Percentiles rank a stretch among this genome's conserved stretches.
Conservation (phyloP, 768 basidiomycete species). For the Stropharia rugosoannulata region DNA sequence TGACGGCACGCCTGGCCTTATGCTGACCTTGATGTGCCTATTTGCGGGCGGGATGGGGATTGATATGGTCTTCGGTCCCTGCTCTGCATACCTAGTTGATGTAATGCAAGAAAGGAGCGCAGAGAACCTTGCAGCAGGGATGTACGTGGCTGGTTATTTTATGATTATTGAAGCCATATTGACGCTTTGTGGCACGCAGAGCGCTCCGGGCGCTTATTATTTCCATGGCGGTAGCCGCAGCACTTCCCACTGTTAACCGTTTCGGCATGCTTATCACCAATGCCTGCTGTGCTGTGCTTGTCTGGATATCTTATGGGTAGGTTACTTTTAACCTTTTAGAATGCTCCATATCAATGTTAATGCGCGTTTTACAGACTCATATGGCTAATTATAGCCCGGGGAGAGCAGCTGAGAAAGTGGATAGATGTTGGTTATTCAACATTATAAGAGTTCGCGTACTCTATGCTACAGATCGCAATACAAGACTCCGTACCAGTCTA, state of each 20-base stretch:
- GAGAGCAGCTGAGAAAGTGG: conserved; percentile 53
- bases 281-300: conserved; percentile 39
- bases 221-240: conserved; percentile 35
- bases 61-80: conserved; percentile 51
- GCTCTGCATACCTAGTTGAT: conserved; percentile 54
- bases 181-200: conserved; percentile 23
- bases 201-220: conserved; percentile 43
- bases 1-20: conserved; percentile 43
- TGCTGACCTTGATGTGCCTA: conserved; percentile 47
- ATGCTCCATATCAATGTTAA: conserved; percentile 1
- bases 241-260: conserved; percentile 49
- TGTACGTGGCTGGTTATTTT: conserved; percentile 29
- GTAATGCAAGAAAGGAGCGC: conserved; percentile 56
- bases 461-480: too few relatives aligned
- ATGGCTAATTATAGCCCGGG: conserved; percentile 51
- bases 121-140: conserved; percentile 51
- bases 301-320: conserved; percentile 51
- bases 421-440: conserved; percentile 57
- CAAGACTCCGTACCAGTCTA: too few relatives aligned
- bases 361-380: conserved; percentile 37
- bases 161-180: neutral
- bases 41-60: conserved; percentile 69
- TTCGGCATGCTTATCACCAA: conserved; percentile 50
- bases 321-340: conserved; percentile 18
- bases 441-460: neutral